Evolutionary conservation across 768 basidiomycete genomes (phyloP), one percentile per base, ranked within the genome.

Genomic region (Mycena epipterygia): DNA sequence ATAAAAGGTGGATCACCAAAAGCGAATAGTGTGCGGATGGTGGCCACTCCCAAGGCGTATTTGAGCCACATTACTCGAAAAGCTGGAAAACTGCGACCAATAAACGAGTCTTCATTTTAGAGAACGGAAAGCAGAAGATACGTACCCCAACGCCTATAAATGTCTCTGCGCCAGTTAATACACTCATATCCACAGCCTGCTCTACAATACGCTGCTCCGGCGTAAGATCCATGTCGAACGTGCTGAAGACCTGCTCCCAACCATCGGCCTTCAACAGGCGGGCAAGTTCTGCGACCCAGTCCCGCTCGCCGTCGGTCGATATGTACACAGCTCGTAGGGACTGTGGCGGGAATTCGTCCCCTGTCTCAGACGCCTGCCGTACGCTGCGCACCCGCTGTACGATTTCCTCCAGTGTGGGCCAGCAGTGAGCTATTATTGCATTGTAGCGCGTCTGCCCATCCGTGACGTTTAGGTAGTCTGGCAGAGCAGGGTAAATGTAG

Each of bases 101-200:
- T 33, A n/a, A 57, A n/a, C 27, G 16, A 51, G 35, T 6, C 3
- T 17, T 32, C 11, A 27, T 2, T 27, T 12, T 2, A 19, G 21
- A 30, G 56, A 29, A 37, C 5, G 0, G 14, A 32, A 3, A 6
- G 21, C 27, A 21, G 25, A 16, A 19, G 29, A n/a, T 13, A 48
- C 60, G 14, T 35, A 68, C 71, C 75, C 88, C 88, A 53, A 89
- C 89, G 9, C 87, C 88, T 41, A 88, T 77, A 74, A 89, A 85
- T 29, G 84, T 80, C 62, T 87, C 85, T 7, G 86, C 86, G 60
- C 79, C 77, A 67, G 82, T 76, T 2, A 83, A 86, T 44, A 88
- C 80, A 14, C 83, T 76, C 86, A 89, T 89, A 69, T 89, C 88
- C 41, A 88, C 71, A 51, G 84, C 84, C 73, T 86, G 84, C 0